A percentile compares a stretch with the other conserved stretches of the same genome.
phyloP scores from a whole-genome alignment of 306 rosid genomes.

The Senna siamea region DNA sequence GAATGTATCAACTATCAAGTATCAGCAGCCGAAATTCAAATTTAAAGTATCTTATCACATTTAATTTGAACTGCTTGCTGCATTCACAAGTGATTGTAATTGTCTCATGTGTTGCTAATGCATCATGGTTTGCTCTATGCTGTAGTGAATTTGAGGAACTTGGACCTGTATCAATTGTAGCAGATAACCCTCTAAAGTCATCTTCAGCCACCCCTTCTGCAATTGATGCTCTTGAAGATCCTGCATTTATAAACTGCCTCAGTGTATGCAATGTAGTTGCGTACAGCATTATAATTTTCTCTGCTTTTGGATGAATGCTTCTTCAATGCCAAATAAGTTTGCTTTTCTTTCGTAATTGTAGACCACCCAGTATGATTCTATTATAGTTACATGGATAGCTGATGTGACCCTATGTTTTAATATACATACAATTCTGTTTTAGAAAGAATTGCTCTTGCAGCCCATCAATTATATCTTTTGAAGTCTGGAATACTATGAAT shows the following conservation, averaged over 20 bases:
- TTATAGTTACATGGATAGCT: neutral
- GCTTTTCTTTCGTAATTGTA: constrained; percentile 13
- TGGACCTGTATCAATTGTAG: constrained; percentile 64
- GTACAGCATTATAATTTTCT: constrained; percentile 12
- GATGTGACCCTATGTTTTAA: neutral
- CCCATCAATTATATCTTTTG: neutral
- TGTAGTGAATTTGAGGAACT: constrained; percentile 80
- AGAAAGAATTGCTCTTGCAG: neutral
- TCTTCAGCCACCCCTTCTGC: constrained; percentile 53
- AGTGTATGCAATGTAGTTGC: constrained; percentile 51
- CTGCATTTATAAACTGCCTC: constrained; percentile 62
- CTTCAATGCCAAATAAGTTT: constrained; percentile 10
- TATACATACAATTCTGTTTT: neutral
- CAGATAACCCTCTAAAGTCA: constrained; percentile 68
- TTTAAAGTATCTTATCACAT: constrained; percentile 7
- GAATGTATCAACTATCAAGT: neutral
- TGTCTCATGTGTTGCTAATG: constrained; percentile 27
- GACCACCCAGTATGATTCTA: neutral
- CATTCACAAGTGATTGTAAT: constrained; percentile 1
- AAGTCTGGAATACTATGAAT: neutral
- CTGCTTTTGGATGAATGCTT: constrained; percentile 26
- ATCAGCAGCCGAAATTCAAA: constrained; percentile 15
- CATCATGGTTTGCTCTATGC: constrained; percentile 24
- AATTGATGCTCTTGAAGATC: constrained; percentile 62
- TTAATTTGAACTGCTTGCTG: constrained; percentile 11